These are phyloP conservation scores for Polymyxa betae DNA, from an alignment of 208 protist species.

Conservation along the genomic window DNA sequence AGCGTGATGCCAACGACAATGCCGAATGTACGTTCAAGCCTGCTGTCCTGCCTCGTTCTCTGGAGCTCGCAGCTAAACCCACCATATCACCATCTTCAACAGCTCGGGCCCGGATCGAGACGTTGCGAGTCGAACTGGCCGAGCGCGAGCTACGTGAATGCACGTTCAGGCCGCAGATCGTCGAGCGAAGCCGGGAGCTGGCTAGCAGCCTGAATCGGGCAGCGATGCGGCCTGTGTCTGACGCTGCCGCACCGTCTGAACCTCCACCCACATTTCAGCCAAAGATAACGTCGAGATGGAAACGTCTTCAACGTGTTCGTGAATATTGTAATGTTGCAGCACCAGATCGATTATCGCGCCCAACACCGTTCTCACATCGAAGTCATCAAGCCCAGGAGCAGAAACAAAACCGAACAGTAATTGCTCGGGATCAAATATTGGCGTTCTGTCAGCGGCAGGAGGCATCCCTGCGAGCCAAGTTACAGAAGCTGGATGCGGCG, in stretches of 20 bases:
- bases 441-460: neutral
- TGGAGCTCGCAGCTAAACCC: neutral
- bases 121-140: neutral
- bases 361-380: neutral
- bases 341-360: neutral
- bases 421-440: neutral
- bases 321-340: neutral
- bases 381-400: neutral
- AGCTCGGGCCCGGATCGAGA: neutral
- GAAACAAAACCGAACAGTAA: neutral
- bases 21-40: conserved; percentile 25
- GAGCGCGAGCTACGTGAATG: neutral
- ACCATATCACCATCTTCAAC: too few species aligned
- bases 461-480: neutral
- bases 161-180: neutral
- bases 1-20: neutral
- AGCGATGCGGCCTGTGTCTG: too few species aligned
- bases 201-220: too few species aligned
- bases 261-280: too few species aligned
- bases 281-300: conserved; percentile 2
- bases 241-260: too few species aligned
- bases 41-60: neutral
- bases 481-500: neutral
- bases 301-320: neutral
- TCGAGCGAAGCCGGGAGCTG: neutral